Base-by-base conservation (phyloP, 164 flowering plant genomes). In the Dillenia suffruticosa region DNA sequence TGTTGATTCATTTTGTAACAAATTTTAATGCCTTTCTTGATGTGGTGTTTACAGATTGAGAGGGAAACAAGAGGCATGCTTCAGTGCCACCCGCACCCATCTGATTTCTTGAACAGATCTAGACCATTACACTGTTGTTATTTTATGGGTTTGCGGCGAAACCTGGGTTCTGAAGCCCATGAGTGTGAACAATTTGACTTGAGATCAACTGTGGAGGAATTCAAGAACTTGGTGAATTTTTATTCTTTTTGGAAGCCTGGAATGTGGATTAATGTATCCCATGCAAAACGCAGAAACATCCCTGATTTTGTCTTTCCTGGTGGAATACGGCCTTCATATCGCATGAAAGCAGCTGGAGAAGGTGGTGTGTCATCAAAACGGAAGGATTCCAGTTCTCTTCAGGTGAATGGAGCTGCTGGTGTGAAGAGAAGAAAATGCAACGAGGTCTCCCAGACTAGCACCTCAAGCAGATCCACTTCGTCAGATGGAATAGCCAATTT, bases 41-140 rank as follows among this genome's bases (percentile, higher is more conserved):
- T 64, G 8, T 73, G 53, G 5, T 24, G 48, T 19, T 56, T 64
- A 9, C 72, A 92, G 98, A 85, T 92, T 64, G 97, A 92, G 77
- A 81, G 84, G 75, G 72, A 88, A 77, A 90, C 92, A 9, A 70
- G 52, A 61, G 72, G 80, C 44, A 76, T 82, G 84, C 96, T 90
- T 61, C 92, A 85, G 64, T 92, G 98, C 70, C 97, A 88, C 62
- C 98, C 98, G 9, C 84, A 84, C 62, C 98, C 98, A 9, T 81
- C 83, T 54, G 77, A 76, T 32, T 76, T 76, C 58, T 73, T 74
- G 1, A 75, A 92, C 72, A 81, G 69, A 59, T 72, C 88, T 19
- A 85, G 68, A 64, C 80, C 79, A 46, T 80, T 81, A 26, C 84
- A 83, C 63, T 78, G 82, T 64, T 77, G 79, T 70, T 92, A 76